Evolutionary conservation across 805 yeast genomes (phyloP).

Genomic region (Wickerhamiella allomyrinae): DNA sequence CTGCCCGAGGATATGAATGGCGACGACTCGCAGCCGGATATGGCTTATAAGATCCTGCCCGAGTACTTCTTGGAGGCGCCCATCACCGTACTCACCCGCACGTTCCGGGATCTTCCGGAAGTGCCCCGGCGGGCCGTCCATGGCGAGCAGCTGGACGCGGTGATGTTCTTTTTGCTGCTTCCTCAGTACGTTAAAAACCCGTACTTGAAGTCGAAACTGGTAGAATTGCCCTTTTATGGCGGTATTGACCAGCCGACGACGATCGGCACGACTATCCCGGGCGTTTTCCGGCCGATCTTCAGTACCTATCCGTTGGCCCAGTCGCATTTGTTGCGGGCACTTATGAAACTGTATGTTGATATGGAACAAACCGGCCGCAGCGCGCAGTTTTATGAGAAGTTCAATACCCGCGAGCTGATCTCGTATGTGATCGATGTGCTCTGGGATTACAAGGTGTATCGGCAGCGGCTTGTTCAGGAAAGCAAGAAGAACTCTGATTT

Average conservation of each 20-base stretch:
- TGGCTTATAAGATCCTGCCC: conserved; percentile 71
- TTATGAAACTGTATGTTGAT: conserved; percentile 82
- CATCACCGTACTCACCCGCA: conserved; percentile 46
- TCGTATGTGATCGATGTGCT: conserved; percentile 68
- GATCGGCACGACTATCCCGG: conserved; percentile 26
- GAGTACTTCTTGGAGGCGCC: conserved; percentile 77
- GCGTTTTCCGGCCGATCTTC: conserved; percentile 57
- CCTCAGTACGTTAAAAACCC: conserved; percentile 63
- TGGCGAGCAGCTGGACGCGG: conserved; percentile 35
- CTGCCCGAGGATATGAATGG: conserved; percentile 36
- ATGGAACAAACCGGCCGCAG: conserved; percentile 94
- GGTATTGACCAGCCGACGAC: conserved; percentile 35
- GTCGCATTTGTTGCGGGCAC: conserved; percentile 59
- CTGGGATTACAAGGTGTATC: conserved; percentile 62
- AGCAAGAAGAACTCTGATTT: conserved; percentile 61
- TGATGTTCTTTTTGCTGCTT: conserved; percentile 64
- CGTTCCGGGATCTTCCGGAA: conserved; percentile 38
- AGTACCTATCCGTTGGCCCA: conserved; percentile 47
- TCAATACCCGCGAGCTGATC: conserved; percentile 77
- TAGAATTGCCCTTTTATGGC: conserved; percentile 70
- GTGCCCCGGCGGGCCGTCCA: conserved; percentile 33
- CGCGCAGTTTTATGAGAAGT: conserved; percentile 90
- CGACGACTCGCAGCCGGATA: conserved; percentile 36
- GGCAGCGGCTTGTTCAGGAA: conserved; percentile 52
- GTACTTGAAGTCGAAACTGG: conserved; percentile 72